These are phyloP conservation scores for Aspergillus phoenicis DNA, from an alignment of 2,329 filamentous ascomycete genomes.

Conservation along the genomic window DNA sequence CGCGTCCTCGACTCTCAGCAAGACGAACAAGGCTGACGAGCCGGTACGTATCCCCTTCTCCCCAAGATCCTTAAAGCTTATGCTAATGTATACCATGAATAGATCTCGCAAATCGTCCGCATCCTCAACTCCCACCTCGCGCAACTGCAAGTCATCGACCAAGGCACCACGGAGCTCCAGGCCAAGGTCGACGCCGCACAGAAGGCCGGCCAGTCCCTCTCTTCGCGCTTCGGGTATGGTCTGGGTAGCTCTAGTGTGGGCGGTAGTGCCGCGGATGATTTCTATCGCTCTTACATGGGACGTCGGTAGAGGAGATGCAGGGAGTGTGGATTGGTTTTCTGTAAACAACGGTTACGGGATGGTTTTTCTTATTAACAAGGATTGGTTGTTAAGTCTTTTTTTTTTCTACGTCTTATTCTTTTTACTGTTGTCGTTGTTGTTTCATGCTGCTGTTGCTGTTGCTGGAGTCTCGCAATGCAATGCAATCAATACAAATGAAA, in stretches of 20 bases:
- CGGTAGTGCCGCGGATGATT: slow-evolving; percentile 69
- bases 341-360: slow-evolving; percentile 8
- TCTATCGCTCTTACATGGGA: slow-evolving; percentile 86
- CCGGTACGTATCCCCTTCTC: slow-evolving; percentile 62
- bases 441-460: background rate
- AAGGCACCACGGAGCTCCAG: slow-evolving; percentile 77
- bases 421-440: background rate
- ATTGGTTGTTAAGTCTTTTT: background rate
- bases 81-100: slow-evolving; percentile 5
- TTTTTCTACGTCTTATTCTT: background rate
- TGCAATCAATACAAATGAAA: background rate
- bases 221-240: slow-evolving; percentile 43
- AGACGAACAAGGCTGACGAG: slow-evolving; percentile 84
- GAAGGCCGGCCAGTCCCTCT: slow-evolving; percentile 67
- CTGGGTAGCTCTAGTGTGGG: slow-evolving; percentile 42
- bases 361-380: background rate
- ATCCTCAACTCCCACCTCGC: slow-evolving; percentile 91
- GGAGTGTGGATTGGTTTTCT: too few relatives aligned
- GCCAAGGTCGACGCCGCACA: slow-evolving; percentile 81
- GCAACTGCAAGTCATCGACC: slow-evolving; percentile 91
- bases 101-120: slow-evolving; percentile 93
- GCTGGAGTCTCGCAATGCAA: background rate
- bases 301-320: slow-evolving; percentile 54
- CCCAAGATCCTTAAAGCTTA: background rate
- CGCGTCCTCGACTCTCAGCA: slow-evolving; percentile 84